These are phyloP conservation scores for Colletotrichum godetiae DNA, from an alignment of 2,329 filamentous ascomycete genomes.

Conservation along the genomic window DNA sequence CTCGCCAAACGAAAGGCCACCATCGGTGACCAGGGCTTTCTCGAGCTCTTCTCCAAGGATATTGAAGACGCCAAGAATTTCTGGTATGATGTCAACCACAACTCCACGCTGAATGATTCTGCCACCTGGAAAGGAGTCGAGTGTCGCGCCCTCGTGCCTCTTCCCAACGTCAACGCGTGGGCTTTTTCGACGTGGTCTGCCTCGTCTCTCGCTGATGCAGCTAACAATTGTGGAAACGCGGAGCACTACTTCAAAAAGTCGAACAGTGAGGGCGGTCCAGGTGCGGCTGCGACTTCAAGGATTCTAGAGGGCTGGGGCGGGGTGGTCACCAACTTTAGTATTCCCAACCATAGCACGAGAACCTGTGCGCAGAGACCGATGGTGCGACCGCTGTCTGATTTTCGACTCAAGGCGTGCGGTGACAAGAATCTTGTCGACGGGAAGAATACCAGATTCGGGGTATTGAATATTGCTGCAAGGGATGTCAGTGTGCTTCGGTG, in stretches of 20 bases:
- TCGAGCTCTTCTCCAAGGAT: constrained; percentile 39
- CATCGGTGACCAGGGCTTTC: constrained; percentile 39
- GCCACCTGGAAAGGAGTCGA: constrained; percentile 39
- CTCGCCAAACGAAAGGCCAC: constrained; percentile 39
- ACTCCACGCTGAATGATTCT: constrained; percentile 31
- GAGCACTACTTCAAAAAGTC: constrained; percentile 44
- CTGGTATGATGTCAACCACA: constrained; percentile 39
- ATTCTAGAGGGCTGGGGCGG: constrained; percentile 46
- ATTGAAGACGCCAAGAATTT: constrained; percentile 38
- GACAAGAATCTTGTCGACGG: constrained; percentile 38
- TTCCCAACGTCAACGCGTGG: constrained; percentile 41
- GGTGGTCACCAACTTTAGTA: constrained; percentile 48
- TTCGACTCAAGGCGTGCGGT: constrained; percentile 41
- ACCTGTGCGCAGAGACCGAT: constrained; percentile 45
- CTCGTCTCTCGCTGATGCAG: constrained; percentile 40
- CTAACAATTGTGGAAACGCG: constrained; percentile 43
- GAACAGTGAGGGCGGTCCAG: neutral
- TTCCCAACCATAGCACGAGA: constrained; percentile 45
- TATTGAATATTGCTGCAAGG: constrained; percentile 39
- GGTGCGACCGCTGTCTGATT: constrained; percentile 41
- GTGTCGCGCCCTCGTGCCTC: constrained; percentile 38
- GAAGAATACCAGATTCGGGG: constrained; percentile 37
- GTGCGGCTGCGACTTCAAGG: constrained; percentile 33
- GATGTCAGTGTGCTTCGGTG: constrained; percentile 38
- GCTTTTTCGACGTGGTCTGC: constrained; percentile 41